phyloP scores from a whole-genome alignment of 2,329 filamentous ascomycete species.

The Sporothrix inflata region DNA sequence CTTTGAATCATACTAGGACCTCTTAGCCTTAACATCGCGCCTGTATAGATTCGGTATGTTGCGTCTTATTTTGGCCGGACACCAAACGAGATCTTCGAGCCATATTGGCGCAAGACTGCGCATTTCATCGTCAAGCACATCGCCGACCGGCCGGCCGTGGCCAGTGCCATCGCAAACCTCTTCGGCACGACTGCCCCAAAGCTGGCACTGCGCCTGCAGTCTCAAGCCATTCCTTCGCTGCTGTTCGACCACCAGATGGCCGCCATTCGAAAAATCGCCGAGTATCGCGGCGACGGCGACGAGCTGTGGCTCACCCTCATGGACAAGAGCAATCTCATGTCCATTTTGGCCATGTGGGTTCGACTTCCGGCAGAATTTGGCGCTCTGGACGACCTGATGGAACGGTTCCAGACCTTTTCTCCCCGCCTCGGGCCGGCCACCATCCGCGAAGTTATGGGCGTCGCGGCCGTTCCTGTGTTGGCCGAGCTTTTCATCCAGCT shows the following conservation, averaged over 20 bases:
- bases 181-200: slow-evolving; percentile 74
- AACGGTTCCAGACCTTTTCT: slow-evolving; percentile 29
- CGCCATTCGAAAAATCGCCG: slow-evolving; percentile 73
- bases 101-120: slow-evolving; percentile 87
- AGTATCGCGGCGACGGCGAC: slow-evolving; percentile 67
- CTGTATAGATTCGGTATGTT: slow-evolving; percentile 63
- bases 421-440: slow-evolving; percentile 28
- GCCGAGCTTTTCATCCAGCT: slow-evolving; percentile 34
- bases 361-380: slow-evolving; percentile 28
- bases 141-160: slow-evolving; percentile 77
- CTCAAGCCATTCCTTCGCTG: slow-evolving; percentile 82
- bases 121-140: slow-evolving; percentile 83
- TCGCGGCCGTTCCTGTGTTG: slow-evolving; percentile 30
- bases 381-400: slow-evolving; percentile 33
- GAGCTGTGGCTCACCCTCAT: slow-evolving; percentile 62
- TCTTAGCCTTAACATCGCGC: neutral
- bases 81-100: slow-evolving; percentile 72
- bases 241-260: slow-evolving; percentile 73
- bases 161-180: slow-evolving; percentile 77
- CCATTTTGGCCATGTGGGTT: slow-evolving; percentile 54
- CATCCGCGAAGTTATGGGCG: slow-evolving; percentile 34
- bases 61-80: slow-evolving; percentile 66
- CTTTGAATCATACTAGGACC: no score
- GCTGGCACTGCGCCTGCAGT: slow-evolving; percentile 75
- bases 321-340: slow-evolving; percentile 59